phyloP scores from a whole-genome alignment of 164 flowering plant species.

The Platanus orientalis region DNA sequence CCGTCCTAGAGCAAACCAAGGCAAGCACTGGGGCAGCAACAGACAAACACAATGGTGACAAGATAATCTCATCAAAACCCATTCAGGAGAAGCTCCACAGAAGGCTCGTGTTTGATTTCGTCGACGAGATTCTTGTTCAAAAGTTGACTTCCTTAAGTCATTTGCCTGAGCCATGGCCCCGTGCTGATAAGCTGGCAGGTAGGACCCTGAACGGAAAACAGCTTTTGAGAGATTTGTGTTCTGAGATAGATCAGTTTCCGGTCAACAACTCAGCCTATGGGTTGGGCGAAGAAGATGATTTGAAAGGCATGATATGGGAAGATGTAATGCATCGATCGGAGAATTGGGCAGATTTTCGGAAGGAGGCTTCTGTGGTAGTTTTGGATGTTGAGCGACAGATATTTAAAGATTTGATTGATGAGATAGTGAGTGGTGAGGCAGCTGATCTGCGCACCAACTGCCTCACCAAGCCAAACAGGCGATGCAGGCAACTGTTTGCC shows the following conservation, averaged over 20 bases:
- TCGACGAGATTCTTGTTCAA: constrained; percentile 55
- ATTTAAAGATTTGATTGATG: constrained; percentile 78
- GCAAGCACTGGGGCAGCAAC: constrained; percentile 19
- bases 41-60: constrained; percentile 12
- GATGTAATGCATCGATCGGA: constrained; percentile 28
- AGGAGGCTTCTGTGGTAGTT: constrained; percentile 50
- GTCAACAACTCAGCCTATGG: constrained; percentile 19
- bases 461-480: constrained; percentile 27
- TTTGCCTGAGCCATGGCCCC: constrained; percentile 29
- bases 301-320: too few species aligned
- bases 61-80: constrained; percentile 11
- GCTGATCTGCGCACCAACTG: constrained; percentile 21
- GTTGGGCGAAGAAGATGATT: constrained; percentile 43
- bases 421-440: constrained; percentile 49
- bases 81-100: constrained; percentile 41
- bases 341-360: constrained; percentile 33
- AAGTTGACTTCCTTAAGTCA: constrained; percentile 27
- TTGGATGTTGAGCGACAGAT: constrained; percentile 73
- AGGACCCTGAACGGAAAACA: constrained; percentile 34
- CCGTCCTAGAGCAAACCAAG: constrained; percentile 61
- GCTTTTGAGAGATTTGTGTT: constrained; percentile 52
- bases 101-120: constrained; percentile 67
- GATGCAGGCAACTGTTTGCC: constrained; percentile 47
- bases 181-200: constrained; percentile 24
- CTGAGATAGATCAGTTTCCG: constrained; percentile 59